Evolutionary conservation across 495 filamentous ascomycete species (phyloP).

Genomic region (Eremomyces bilateralis): DNA sequence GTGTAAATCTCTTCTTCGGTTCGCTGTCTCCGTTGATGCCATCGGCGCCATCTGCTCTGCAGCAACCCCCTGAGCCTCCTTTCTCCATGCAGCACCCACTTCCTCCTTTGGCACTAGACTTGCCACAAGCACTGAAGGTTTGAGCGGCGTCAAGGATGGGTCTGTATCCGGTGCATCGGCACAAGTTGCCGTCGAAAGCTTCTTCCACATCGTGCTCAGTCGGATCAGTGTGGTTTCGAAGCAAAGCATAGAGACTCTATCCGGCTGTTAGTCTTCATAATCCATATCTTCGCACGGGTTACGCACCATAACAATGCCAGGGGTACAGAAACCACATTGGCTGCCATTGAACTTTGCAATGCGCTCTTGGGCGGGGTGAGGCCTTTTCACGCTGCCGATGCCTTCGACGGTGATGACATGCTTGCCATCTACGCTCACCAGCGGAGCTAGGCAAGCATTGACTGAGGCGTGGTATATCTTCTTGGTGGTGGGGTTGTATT

Average conservation of each 20-base stretch:
- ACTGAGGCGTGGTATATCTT: slow-evolving; percentile 80
- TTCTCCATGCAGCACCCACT: slow-evolving; percentile 51
- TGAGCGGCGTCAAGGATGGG: slow-evolving; percentile 86
- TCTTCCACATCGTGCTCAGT: slow-evolving; percentile 63
- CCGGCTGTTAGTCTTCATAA: slow-evolving; percentile 7
- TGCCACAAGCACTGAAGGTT: slow-evolving; percentile 43
- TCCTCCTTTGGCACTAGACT: slow-evolving; percentile 36
- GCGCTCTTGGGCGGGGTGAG: slow-evolving; percentile 81
- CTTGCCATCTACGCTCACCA: slow-evolving; percentile 87
- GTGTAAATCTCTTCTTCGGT: slow-evolving; percentile 47
- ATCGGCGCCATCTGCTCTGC: slow-evolving; percentile 30
- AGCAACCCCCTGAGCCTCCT: slow-evolving; percentile 27
- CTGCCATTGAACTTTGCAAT: slow-evolving; percentile 51
- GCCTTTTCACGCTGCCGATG: slow-evolving; percentile 73
- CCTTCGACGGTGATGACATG: slow-evolving; percentile 97
- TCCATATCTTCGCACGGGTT: neutral
- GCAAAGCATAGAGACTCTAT: slow-evolving; percentile 57
- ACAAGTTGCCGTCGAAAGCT: slow-evolving; percentile 88
- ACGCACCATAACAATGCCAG: slow-evolving; percentile 81
- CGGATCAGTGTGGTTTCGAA: slow-evolving; percentile 48
- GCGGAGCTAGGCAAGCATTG: slow-evolving; percentile 83
- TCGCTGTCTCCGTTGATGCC: slow-evolving; percentile 19
- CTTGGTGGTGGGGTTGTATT: slow-evolving; percentile 77
- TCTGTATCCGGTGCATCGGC: slow-evolving; percentile 85
- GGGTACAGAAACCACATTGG: slow-evolving; percentile 76